Percentiles rank a stretch among this genome's conserved stretches.
Conservation (phyloP, 352 stramenopile genomes). For the Globisporangium alternatum region DNA sequence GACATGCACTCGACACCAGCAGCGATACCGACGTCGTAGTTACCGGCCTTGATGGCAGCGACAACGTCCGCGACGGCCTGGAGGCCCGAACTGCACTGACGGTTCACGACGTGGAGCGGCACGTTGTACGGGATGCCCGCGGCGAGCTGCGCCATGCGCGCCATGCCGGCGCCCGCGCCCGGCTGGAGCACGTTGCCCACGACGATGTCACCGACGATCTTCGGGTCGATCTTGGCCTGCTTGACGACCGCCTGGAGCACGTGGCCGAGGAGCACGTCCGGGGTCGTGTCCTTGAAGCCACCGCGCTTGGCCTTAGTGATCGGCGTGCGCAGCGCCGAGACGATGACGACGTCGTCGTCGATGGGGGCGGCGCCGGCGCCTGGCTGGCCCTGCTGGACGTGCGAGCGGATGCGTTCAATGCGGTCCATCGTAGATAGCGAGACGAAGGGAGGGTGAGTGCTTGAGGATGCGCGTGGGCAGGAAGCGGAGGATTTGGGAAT, state of each 20-base stretch:
- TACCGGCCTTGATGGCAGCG: conserved; percentile 71
- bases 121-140: conserved; percentile 79
- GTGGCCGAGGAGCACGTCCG: conserved; percentile 86
- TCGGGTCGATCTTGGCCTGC: conserved; percentile 76
- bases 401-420: conserved; percentile 70
- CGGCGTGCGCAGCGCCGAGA: conserved; percentile 80
- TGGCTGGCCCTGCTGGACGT: conserved; percentile 41
- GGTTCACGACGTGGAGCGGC: conserved; percentile 76
- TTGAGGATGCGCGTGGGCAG: too few species aligned
- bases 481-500: conserved; percentile 8
- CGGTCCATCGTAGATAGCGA: conserved; percentile 46
- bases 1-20: conserved; percentile 89
- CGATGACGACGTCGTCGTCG: conserved; percentile 84
- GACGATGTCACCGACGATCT: conserved; percentile 74
- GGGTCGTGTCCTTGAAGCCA: conserved; percentile 91
- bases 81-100: conserved; percentile 85
- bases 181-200: conserved; percentile 87
- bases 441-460: background rate
- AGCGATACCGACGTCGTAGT: conserved; percentile 86
- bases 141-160: conserved; percentile 77
- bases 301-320: conserved; percentile 87
- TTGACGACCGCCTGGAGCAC: conserved; percentile 81
- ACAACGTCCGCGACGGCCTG: conserved; percentile 82
- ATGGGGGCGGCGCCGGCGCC: conserved; percentile 15
- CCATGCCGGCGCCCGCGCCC: conserved; percentile 70